Conservation (phyloP, 208 protist species). For the Wallacemonas sp. region DNA sequence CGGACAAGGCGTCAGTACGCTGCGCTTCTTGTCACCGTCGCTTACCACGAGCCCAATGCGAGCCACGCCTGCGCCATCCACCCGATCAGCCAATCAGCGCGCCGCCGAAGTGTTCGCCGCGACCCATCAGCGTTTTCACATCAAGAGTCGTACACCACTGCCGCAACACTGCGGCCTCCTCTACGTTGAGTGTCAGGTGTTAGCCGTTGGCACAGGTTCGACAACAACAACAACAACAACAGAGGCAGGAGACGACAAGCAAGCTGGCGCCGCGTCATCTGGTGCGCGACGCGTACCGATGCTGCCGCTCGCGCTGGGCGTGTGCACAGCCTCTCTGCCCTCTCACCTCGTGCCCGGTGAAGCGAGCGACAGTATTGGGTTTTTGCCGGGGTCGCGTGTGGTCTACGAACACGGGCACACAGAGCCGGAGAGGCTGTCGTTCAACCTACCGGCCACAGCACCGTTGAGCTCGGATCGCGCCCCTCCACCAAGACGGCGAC, state of each 20-base stretch:
- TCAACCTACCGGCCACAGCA: conserved; percentile 25
- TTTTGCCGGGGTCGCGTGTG: conserved; percentile 66
- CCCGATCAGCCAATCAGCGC: neutral
- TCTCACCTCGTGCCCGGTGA: conserved; percentile 62
- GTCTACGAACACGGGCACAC: conserved; percentile 52
- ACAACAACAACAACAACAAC: neutral
- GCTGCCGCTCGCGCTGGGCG: conserved; percentile 51
- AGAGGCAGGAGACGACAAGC: neutral
- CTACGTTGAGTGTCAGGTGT: conserved; percentile 62
- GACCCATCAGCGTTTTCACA: conserved; percentile 37
- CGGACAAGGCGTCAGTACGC: conserved; percentile 26
- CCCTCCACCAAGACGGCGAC: too few species aligned
- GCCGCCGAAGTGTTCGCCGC: neutral
- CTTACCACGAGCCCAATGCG: too few species aligned
- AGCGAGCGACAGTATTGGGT: conserved; percentile 62
- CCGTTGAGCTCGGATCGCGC: conserved; percentile 14
- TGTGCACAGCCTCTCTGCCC: conserved; percentile 47
- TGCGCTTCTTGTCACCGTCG: conserved; percentile 31
- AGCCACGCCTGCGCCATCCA: neutral
- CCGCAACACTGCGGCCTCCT: conserved; percentile 46
- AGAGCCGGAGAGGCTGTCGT: conserved; percentile 43
- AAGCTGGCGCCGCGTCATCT: neutral
- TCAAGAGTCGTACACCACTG: conserved; percentile 56
- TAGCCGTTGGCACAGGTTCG: neutral
- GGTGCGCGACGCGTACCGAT: neutral